Evolutionary conservation across 306 rosid genomes (phyloP), one percentile per base, ranked within the genome.

Genomic region (Cucurbita ficifolia): DNA sequence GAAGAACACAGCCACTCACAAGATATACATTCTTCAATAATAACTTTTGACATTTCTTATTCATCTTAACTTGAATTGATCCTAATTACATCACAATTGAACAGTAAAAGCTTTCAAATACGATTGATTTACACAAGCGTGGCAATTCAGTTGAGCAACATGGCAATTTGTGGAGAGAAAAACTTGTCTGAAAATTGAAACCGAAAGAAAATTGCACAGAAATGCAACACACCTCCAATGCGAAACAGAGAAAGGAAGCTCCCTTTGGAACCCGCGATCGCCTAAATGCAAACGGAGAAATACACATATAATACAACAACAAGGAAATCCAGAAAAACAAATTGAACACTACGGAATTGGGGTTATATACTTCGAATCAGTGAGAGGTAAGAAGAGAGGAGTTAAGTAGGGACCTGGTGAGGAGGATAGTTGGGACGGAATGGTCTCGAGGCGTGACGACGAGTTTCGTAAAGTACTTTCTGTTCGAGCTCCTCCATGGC

Each of bases 391-490:
- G 50, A 48, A 73, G 16, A 55, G 22, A 36, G 4, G 58, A 22
- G 29, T 59, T 24, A 43, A 43, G 48, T 33, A 9, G 8, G 58
- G 48, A 83, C 87, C 86, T 83, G 83, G 45, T 80, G 92, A 55
- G 91, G 86, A 75, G 92, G 92, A 75, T 80, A 83, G 79, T 79
- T 85, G 69, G 92, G 76, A 77, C 51, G 46, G 76, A 55, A 82
- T 5, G 85, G 81, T 75, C 86, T 68, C 3, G 96, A 89, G 80
- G 88, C 88, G 80, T 86, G 99, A 76, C 76, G 79, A n/a, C 84
- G 89, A 3, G 95, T 85, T 86, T 89, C 96, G 80, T 83, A 88
- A n/a, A 91, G 87, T 67, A 85, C 80, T 19, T 72, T 73, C 72
- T 42, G 79, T 40, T 35, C 60, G 16, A 76, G 17, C 33, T 83